Evolutionary conservation across 257 asterid species (phyloP).

Genomic region (Orobanche coerulescens): DNA sequence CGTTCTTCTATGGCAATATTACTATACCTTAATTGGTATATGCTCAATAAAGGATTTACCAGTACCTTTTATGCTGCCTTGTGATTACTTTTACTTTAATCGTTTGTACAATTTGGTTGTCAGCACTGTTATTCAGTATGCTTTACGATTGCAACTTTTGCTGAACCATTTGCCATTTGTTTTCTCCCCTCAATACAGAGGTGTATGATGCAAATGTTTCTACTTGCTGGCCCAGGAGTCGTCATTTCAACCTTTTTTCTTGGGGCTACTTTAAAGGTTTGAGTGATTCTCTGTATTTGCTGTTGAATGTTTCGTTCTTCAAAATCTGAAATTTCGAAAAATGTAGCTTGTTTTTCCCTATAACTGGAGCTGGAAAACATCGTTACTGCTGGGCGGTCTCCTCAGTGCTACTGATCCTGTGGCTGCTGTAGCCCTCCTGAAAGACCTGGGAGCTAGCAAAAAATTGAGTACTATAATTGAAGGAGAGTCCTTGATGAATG

Average conservation of each 20-base stretch:
- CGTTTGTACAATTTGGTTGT: not conserved
- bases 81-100: not conserved
- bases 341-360: conserved; percentile 79
- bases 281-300: conserved; percentile 23
- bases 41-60: not conserved
- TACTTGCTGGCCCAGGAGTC: conserved; percentile 99
- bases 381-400: conserved; percentile 89
- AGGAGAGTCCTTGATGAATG: conserved; percentile 99
- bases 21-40: not conserved
- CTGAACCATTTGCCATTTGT: conserved; percentile 1
- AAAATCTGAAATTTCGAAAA: conserved; percentile 25
- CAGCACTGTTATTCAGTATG: conserved; percentile 9
- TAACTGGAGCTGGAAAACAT: conserved; percentile 92
- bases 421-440: conserved; percentile 93
- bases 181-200: conserved; percentile 42
- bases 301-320: conserved; percentile 14
- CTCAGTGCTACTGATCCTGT: conserved; percentile 99
- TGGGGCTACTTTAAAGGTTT: conserved; percentile 83
- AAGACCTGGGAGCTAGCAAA: conserved; percentile 96
- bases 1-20: not conserved
- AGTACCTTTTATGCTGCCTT: not conserved
- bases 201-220: conserved; percentile 74
- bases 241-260: conserved; percentile 80
- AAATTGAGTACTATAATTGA: conserved; percentile 90
- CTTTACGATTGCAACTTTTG: conserved; percentile 9